Evolutionary conservation across 75 land plant genomes (phyloP), one percentile per base, ranked within the genome.

Genomic region (Gnetum montanum): DNA sequence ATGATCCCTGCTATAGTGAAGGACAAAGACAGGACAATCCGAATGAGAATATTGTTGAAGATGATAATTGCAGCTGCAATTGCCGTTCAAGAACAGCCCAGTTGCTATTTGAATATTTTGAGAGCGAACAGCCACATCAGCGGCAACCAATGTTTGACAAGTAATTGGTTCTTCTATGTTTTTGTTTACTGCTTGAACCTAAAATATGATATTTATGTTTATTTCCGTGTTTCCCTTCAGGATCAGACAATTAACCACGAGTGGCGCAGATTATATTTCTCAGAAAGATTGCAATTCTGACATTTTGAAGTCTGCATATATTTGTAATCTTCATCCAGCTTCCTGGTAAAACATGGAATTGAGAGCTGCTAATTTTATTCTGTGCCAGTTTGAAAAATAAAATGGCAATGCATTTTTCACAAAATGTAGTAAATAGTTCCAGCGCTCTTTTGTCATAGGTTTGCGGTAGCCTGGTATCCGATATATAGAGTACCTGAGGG

Each of bases 401-500:
- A n/a, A n/a, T n/a, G n/a, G n/a, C n/a, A n/a, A n/a, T n/a, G n/a
- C n/a, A n/a, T n/a, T n/a, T n/a, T n/a, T n/a, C n/a, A n/a, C n/a
- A n/a, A n/a, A n/a, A n/a, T n/a, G n/a, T n/a, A n/a, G n/a, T n/a
- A n/a, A n/a, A n/a, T n/a, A n/a, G n/a, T n/a, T n/a, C n/a, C n/a
- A n/a, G n/a, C n/a, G n/a, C n/a, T 20, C 7, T 1, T 46, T 22
- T 28, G 49, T 54, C 11, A 35, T 73, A 88, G 89, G 94, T 88
- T 61, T 66, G 71, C 78, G 13, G 85, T 88, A 26, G 88, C 94
- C 23, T 88, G 94, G 94, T 88, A 88, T 67, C 94, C 94, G 11
- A 84, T 84, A 0, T 88, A 84, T 58, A 57, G 76, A 33, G 79
- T 88, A 12, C 85, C 89, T 18, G 89, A 81, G 34, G 89, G 80